A percentile compares a stretch with the other conserved stretches of the same genome.
phyloP scores from a whole-genome alignment of 345 rosid genomes.

The Excoecaria cochinchinensis region DNA sequence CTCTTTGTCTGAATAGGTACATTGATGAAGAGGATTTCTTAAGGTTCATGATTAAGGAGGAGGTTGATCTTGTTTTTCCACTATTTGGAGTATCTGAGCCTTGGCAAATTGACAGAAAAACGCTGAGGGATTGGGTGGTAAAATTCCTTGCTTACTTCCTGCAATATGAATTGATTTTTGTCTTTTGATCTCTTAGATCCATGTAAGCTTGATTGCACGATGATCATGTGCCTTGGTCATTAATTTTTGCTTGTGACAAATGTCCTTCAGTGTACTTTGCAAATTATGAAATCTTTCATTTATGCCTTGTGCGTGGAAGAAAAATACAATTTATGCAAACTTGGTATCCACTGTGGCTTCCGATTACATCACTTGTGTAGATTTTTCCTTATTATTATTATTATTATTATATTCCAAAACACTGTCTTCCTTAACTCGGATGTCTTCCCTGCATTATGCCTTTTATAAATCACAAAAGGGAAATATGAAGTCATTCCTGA shows the following conservation, averaged over 20 bases:
- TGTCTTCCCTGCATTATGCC: background rate
- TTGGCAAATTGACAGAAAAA: conserved; percentile 52
- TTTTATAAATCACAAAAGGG: background rate
- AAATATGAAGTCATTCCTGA: background rate
- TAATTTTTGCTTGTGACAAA: background rate
- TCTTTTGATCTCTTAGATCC: background rate
- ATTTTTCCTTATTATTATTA: too few species aligned
- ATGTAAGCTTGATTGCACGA: background rate
- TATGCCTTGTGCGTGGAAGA: too few species aligned
- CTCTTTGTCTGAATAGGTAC: conserved; percentile 42
- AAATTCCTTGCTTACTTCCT: conserved; percentile 10
- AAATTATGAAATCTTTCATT: background rate
- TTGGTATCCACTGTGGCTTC: too few species aligned
- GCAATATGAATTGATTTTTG: background rate
- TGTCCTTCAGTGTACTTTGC: background rate
- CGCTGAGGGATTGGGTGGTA: conserved; percentile 86
- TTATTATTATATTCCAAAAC: background rate
- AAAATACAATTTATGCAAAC: too few species aligned
- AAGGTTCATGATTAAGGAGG: conserved; percentile 86
- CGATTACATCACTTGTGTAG: background rate
- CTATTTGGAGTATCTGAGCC: conserved; percentile 58
- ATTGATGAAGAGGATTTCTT: conserved; percentile 72
- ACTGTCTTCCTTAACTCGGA: background rate
- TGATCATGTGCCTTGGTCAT: background rate
- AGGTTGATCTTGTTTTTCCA: conserved; percentile 74